Base-by-base conservation (phyloP, 2,329 filamentous ascomycete genomes). In the Phialocephala subalpina region DNA sequence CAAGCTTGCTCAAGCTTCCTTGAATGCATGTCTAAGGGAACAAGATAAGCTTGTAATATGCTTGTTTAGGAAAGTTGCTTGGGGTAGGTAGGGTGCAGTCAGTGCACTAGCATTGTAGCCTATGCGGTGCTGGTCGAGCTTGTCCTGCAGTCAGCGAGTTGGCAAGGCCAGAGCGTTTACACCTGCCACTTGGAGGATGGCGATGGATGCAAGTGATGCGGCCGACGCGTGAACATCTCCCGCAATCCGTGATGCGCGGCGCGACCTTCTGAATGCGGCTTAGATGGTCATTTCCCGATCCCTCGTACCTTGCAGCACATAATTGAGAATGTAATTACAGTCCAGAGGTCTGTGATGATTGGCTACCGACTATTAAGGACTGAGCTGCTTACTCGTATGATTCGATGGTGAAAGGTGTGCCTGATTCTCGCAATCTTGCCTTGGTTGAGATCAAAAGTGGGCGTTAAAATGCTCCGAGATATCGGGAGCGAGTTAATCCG, bases 31-130 rank as follows among this genome's bases (percentile, higher is more conserved):
- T 53, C 22, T 53, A 53, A 11, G 9, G 22, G 14, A n/a, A 14
- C 18, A 53, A 53, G 49, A 53, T 53, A 33, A 33, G 49, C 22
- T 53, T 53, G 14, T 18, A 22, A 53, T 53, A 53, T 29, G 49
- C 22, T 53, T 53, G 14, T 29, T 53, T 29, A 33, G 49, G 49
- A 29, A 53, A 33, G 49, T 53, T 29, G 7, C 45, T 49, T 9
- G 18, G 45, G 8, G 8, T 25, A 49, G 4, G 9, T 3, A 22
- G 18, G 38, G 38, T 12, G 12, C 38, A 42, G 12, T 42, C 4
- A 42, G 14, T 14, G 38, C 38, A 16, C 12, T 42, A n/a, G 12
- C 38, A 42, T 16, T 14, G 12, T 6, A 4, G 12, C 18, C 12
- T 14, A 16, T 42, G 12, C 38, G 18, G 38, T 42, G 12, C 12